Conservation (phyloP, 2,329 filamentous ascomycete species). For the Monascus ruber region DNA sequence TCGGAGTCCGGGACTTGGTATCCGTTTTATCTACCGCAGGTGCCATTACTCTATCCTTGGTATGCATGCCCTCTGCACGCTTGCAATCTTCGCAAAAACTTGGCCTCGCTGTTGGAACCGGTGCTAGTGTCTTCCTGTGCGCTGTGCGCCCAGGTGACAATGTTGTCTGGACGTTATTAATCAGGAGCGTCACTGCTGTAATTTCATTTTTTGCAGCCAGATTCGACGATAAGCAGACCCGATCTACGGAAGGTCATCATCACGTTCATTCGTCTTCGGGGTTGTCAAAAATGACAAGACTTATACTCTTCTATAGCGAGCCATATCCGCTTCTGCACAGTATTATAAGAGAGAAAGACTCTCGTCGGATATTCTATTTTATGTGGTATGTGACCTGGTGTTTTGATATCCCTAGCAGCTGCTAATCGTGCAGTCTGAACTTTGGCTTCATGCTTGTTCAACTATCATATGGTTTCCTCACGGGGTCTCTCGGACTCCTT, state of each 20-base stretch:
- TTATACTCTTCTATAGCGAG: constrained; percentile 58
- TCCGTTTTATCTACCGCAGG: constrained; percentile 12
- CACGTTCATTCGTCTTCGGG: constrained; percentile 28
- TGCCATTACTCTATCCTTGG: constrained; percentile 17
- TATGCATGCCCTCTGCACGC: constrained; percentile 11
- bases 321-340: constrained; percentile 70
- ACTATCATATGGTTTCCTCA: constrained; percentile 85
- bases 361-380: constrained; percentile 91
- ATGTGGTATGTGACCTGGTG: constrained; percentile 54
- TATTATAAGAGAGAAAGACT: constrained; percentile 83
- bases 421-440: constrained; percentile 56
- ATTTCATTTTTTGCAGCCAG: constrained; percentile 21
- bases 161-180: constrained; percentile 15
- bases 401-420: background rate
- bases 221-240: constrained; percentile 21
- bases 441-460: constrained; percentile 92
- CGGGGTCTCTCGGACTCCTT: constrained; percentile 84
- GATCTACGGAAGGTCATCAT: constrained; percentile 17
- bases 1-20: constrained; percentile 11
- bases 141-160: constrained; percentile 17
- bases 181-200: constrained; percentile 15
- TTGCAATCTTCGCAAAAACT: constrained; percentile 20
- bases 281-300: constrained; percentile 59
- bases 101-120: constrained; percentile 18
- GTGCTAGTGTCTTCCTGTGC: constrained; percentile 17